These are phyloP conservation scores for Apiospora pterosperma DNA, from an alignment of 2,329 filamentous ascomycete genomes.

Conservation along the genomic window DNA sequence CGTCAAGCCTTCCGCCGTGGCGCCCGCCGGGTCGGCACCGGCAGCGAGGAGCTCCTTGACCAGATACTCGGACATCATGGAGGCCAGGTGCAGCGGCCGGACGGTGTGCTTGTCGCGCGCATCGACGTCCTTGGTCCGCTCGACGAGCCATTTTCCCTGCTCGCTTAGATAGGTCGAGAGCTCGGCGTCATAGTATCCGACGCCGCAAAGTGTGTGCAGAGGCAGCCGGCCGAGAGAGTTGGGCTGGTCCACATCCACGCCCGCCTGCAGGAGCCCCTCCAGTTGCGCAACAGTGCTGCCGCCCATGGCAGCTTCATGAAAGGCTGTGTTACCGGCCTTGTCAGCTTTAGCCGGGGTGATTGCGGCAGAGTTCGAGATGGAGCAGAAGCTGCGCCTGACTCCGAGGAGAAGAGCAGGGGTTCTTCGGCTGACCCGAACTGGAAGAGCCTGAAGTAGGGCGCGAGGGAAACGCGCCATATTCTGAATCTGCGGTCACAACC, in stretches of 20 bases:
- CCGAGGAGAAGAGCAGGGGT: no score
- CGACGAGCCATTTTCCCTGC: not conserved
- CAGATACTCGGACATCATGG: slow-evolving; percentile 14
- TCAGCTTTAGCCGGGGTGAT: not conserved
- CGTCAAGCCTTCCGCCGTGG: slow-evolving; percentile 31
- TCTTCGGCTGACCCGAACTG: no score
- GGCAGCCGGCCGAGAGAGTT: not conserved
- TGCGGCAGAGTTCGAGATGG: not conserved
- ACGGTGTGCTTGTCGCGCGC: slow-evolving; percentile 13
- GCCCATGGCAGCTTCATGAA: not conserved
- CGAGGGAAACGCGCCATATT: no score
- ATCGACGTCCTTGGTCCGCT: not conserved
- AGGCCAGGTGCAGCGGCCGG: slow-evolving; percentile 22
- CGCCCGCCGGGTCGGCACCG: slow-evolving; percentile 30
- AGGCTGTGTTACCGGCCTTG: not conserved
- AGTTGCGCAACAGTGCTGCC: not conserved
- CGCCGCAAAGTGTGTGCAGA: not conserved
- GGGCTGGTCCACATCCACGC: not conserved
- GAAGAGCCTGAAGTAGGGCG: no score
- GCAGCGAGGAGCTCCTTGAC: slow-evolving; percentile 28
- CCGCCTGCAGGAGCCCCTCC: not conserved
- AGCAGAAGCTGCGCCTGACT: no score
- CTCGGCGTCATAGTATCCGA: not conserved
- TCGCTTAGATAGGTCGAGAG: not conserved
- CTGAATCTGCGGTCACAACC: no score